Conservation (phyloP, 345 rosid genomes). For the Turnera subulata region DNA sequence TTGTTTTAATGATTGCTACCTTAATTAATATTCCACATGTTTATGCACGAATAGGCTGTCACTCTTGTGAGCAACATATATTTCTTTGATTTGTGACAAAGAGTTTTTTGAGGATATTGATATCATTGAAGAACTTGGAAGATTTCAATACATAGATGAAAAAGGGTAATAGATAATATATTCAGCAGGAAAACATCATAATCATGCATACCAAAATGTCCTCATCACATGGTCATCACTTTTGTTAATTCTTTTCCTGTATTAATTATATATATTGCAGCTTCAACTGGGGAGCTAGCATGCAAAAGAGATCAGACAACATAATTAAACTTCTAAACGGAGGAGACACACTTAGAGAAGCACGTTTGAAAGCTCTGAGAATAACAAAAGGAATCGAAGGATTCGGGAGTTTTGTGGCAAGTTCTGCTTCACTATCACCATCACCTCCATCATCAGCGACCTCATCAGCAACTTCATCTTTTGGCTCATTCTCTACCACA, state of each 20-base stretch:
- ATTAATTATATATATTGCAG: slow-evolving; percentile 12
- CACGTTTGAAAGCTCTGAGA: slow-evolving; percentile 41
- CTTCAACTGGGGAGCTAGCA: slow-evolving; percentile 46
- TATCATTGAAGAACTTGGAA: slow-evolving; percentile 42
- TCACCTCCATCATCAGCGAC: slow-evolving; percentile 15
- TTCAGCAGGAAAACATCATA: background rate
- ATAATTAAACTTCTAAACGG: slow-evolving; percentile 31
- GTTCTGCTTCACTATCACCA: slow-evolving; percentile 13
- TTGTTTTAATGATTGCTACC: too few relatives aligned
- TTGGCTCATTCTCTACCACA: slow-evolving; percentile 24
- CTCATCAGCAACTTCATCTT: slow-evolving; percentile 25
- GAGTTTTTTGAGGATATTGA: slow-evolving; percentile 43
- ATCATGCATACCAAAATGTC: background rate
- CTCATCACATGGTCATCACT: background rate
- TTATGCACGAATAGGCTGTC: too few relatives aligned
- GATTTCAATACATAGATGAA: slow-evolving; percentile 40
- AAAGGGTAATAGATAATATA: slow-evolving; percentile 24
- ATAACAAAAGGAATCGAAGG: slow-evolving; percentile 52
- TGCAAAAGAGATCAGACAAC: slow-evolving; percentile 39
- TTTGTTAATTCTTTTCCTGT: background rate
- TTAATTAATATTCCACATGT: too few relatives aligned
- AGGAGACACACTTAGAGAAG: slow-evolving; percentile 31
- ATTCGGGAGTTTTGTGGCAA: slow-evolving; percentile 31
- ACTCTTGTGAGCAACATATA: slow-evolving; percentile 30
- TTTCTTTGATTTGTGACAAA: slow-evolving; percentile 44